Evolutionary conservation across 2,329 filamentous ascomycete species (phyloP), one percentile per base, ranked within the genome.

Genomic region (Cercospora nicotianae): DNA sequence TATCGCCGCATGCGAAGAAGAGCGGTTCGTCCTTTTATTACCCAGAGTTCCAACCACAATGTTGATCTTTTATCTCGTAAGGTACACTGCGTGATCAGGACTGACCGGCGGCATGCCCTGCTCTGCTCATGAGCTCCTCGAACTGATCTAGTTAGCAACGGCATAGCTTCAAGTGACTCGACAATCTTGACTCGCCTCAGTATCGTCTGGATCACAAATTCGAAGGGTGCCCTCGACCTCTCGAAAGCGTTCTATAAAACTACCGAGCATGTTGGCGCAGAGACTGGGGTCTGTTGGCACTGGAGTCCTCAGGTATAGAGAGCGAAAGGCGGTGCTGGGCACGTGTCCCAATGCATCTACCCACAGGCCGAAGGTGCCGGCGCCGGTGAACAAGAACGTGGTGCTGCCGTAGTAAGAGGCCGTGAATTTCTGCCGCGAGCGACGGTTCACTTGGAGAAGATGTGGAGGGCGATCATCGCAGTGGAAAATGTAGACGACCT

Each of bases 381-480:
- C 36, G 36, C 36, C 2, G 6, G 16, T 42, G 16, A 42, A 42
- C 16, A 42, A 3, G 16, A 42, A 42, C 16, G 36, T 42, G 5
- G 36, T 42, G 7, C 36, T 42, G 36, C 36, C 7, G 36, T 42
- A 42, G 16, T 42, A 42, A 3, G 20, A 53, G 13, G 18, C 6
- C 20, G 63, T 57, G 55, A 60, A 61, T 30, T 65, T 60, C 13
- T 57, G 26, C 18, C 63, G 57, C 9, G 63, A 61, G 23, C 12
- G 20, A 57, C 28, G 63, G n/a, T 30, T 26, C 36, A 65, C 55
- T 18, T 65, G 63, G 5, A 65, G 63, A 10, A 53, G 26, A 36
- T 60, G 13, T 20, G 63, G 62, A 1, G 20, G 13, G 1, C 3
- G 20, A 23, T 45, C 4, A 2, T n/a, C 3, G 36, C 36, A 3